These are phyloP conservation scores for Torulaspora microellipsoides DNA, from an alignment of 805 yeast genomes.

Conservation along the genomic window DNA sequence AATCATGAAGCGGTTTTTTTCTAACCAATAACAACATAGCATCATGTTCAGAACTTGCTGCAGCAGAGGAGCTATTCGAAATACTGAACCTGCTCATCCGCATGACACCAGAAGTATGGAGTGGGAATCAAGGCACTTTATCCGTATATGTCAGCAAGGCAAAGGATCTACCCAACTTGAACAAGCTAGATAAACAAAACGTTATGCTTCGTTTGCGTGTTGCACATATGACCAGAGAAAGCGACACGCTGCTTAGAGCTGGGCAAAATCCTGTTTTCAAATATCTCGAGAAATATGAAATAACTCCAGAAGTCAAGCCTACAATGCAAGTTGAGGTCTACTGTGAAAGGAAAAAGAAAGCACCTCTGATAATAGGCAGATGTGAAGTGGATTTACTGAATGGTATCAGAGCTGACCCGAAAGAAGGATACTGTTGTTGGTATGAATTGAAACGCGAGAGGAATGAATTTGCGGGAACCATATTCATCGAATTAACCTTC, in stretches of 20 bases:
- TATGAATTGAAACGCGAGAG: constrained; percentile 56
- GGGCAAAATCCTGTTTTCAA: constrained; percentile 95
- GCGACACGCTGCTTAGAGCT: constrained; percentile 75
- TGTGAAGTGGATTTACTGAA: constrained; percentile 71
- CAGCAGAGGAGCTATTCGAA: no score
- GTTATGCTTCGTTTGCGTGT: constrained; percentile 84
- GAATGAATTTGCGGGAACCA: constrained; percentile 77
- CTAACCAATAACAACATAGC: no score
- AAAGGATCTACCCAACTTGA: constrained; percentile 77
- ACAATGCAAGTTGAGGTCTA: constrained; percentile 60
- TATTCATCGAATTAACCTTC: constrained; percentile 88
- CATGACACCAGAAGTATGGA: constrained; percentile 31
- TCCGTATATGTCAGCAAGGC: constrained; percentile 78
- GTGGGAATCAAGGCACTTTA: constrained; percentile 46
- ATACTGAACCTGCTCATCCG: constrained; percentile 7
- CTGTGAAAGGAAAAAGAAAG: constrained; percentile 72
- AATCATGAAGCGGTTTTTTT: no score
- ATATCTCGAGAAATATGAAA: constrained; percentile 62
- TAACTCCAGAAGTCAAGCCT: constrained; percentile 61
- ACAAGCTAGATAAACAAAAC: constrained; percentile 86
- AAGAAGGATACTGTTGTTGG: constrained; percentile 85
- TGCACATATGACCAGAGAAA: constrained; percentile 75
- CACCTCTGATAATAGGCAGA: constrained; percentile 85
- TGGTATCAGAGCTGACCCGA: constrained; percentile 60
- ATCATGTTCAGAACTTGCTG: no score